Evolutionary conservation across 2,329 filamentous ascomycete genomes (phyloP).

Genomic region (Colletotrichum truncatum): DNA sequence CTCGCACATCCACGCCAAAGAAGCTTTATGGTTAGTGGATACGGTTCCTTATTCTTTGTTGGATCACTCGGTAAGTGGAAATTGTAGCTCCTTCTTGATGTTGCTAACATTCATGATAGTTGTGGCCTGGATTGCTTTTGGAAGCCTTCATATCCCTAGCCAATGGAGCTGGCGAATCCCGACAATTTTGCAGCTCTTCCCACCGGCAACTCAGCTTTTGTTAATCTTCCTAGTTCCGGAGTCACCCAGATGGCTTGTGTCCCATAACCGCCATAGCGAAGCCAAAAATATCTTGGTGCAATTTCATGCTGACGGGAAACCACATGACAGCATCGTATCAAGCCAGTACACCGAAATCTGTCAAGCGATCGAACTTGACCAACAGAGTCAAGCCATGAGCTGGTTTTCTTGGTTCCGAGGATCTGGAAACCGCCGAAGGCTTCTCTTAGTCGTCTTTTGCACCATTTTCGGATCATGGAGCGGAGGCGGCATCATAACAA

Average conservation of each 20-base stretch:
- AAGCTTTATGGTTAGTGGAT: background rate
- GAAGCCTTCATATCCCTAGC: background rate
- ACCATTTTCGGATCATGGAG: background rate
- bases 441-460: background rate
- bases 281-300: constrained; percentile 53
- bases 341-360: constrained; percentile 60
- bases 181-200: constrained; percentile 53
- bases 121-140: background rate
- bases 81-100: background rate
- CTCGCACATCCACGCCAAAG: background rate
- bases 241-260: constrained; percentile 53
- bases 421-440: background rate
- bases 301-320: constrained; percentile 58
- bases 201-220: constrained; percentile 48
- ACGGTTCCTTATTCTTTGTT: background rate
- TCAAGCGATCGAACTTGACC: constrained; percentile 54
- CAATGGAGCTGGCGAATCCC: constrained; percentile 54
- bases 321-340: constrained; percentile 51
- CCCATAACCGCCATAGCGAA: constrained; percentile 55
- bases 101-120: background rate
- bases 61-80: background rate
- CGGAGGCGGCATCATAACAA: background rate
- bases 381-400: background rate
- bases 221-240: constrained; percentile 45
- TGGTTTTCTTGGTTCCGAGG: background rate